Base-by-base conservation (phyloP, 1,284 basidiomycete genomes). In the Rhizoctonia solani region DNA sequence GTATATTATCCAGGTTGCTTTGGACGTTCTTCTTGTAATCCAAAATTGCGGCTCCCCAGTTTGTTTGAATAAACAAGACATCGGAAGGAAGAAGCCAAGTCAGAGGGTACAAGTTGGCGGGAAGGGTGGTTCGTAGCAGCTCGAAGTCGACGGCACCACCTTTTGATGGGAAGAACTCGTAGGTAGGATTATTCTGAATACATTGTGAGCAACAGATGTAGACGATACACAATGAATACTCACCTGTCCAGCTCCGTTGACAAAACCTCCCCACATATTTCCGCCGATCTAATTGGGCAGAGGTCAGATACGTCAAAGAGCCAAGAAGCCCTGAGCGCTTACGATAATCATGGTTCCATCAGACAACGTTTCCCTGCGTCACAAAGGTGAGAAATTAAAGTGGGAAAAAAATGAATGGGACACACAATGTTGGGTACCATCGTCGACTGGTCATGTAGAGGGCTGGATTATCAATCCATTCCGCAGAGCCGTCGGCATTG, bases 231-330 rank as follows among this genome's bases (percentile, higher is more conserved):
- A 37, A 11, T 25, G 29, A 47, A 49, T 19, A 73, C 84, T 84
- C 67, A 80, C 79, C 69, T 84, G 82, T 13, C 53, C 67, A 0
- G 78, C 78, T 69, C 79, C 76, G 77, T 90, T 91, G 66, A 92
- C 88, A 74, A 87, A 93, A 19, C 89, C 90, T 71, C 94, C 93
- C 75, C 88, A 90, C 68, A 87, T 83, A 75, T 93, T 84, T 30
- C 85, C 85, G 42, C 85, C 85, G 58, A 86, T 79, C 81, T 90
- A 78, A 42, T 78, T 75, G 8, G 16, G 47, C 77, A 77, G n/a
- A 73, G 73, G 6, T 68, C 39, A 32, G 29, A 16, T 16, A 50
- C 25, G 53, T 42, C 41, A 56, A n/a, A 16, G 9, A 55, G 27
- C 29, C 27, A 25, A 46, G 23, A 32, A 44, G 25, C 44, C 30